A percentile compares a stretch with the other conserved stretches of the same genome.
Evolutionary conservation across 129 eudicot genomes (phyloP).

Genomic region (Kitagawia praeruptora): DNA sequence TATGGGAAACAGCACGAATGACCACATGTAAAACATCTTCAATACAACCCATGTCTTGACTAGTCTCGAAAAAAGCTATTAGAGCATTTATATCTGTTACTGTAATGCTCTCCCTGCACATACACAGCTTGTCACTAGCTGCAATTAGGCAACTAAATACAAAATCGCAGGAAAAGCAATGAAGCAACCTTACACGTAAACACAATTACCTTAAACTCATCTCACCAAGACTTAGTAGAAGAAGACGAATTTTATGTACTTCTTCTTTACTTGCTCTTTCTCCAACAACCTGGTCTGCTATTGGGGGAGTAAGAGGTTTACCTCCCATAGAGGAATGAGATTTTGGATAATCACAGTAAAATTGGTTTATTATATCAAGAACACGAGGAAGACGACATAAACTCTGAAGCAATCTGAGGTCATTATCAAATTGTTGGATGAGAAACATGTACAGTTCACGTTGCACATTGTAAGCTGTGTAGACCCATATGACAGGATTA

Average conservation of each 20-base stretch:
- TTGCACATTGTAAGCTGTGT: conserved; percentile 73
- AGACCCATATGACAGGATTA: conserved; percentile 83
- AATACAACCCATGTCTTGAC: conserved; percentile 79
- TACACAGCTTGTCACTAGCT: not conserved
- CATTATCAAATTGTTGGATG: conserved; percentile 85
- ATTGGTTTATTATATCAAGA: conserved; percentile 68
- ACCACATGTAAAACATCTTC: conserved; percentile 94
- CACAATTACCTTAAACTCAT: conserved; percentile 81
- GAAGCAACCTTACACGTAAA: conserved; percentile 10
- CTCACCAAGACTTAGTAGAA: conserved; percentile 88
- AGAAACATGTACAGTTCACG: conserved; percentile 92
- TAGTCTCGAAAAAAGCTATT: conserved; percentile 72
- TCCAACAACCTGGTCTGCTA: conserved; percentile 45
- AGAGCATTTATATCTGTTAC: conserved; percentile 77
- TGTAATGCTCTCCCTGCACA: conserved; percentile 65
- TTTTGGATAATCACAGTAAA: conserved; percentile 56
- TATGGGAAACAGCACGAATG: conserved; percentile 85
- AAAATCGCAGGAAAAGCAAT: conserved; percentile 4
- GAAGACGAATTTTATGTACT: conserved; percentile 81
- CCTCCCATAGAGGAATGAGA: conserved; percentile 30
- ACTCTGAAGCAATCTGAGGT: conserved; percentile 79
- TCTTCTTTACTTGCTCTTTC: conserved; percentile 76
- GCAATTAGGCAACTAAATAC: conserved; percentile 3
- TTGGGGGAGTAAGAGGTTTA: conserved; percentile 42
- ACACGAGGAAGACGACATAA: conserved; percentile 81